Evolutionary conservation across 345 rosid species (phyloP).

Genomic region (Rhodamnia rubescens): DNA sequence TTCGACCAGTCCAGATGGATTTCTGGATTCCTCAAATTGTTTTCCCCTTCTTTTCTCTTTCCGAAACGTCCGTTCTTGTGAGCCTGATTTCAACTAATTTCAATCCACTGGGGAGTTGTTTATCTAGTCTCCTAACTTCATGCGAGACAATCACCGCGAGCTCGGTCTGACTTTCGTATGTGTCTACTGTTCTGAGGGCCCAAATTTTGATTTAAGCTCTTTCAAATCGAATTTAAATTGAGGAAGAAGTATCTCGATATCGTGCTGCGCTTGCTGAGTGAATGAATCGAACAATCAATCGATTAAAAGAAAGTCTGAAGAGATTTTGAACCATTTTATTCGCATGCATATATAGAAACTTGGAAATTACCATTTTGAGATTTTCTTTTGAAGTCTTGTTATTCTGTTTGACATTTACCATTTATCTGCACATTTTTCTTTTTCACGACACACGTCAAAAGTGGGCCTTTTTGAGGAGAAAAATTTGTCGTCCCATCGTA

Average conservation of each 20-base stretch:
- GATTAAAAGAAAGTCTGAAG: neutral
- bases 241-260: accelerated
- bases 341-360: neutral
- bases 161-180: accelerated
- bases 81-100: neutral
- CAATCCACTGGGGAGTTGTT: neutral
- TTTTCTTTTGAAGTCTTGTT: too few species aligned
- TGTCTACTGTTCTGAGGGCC: neutral
- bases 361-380: neutral
- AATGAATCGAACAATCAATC: neutral
- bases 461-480: too few species aligned
- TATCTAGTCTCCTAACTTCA: too few species aligned
- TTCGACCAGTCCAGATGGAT: neutral
- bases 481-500: too few species aligned
- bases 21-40: neutral
- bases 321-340: neutral
- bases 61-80: neutral
- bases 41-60: too few species aligned
- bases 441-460: neutral
- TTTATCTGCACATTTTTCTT: neutral
- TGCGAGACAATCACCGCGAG: neutral
- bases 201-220: neutral
- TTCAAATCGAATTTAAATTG: neutral
- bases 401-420: too few species aligned
- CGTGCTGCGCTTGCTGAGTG: accelerated